A percentile compares a stretch with the other conserved stretches of the same genome.
These are phyloP conservation scores for Lunularia cruciata DNA, from an alignment of 225 moss, liverwort and hornwort species.

Conservation along the genomic window DNA sequence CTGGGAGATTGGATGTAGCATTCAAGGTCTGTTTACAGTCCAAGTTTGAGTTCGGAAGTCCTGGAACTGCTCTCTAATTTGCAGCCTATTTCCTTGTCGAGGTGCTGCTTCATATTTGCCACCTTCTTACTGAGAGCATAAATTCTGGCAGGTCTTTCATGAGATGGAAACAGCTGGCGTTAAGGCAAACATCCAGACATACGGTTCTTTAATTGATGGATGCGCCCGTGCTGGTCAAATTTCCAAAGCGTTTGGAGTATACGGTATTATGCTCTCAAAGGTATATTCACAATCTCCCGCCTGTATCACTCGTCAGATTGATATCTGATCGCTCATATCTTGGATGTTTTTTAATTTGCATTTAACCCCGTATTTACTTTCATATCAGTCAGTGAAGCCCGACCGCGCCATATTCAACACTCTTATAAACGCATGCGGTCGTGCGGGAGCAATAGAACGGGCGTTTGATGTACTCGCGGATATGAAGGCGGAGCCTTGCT, in stretches of 20 bases:
- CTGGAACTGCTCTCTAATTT: neutral
- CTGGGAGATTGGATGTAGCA: constrained; percentile 87
- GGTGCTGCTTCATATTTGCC: neutral
- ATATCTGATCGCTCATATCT: neutral
- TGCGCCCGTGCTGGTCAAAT: constrained; percentile 91
- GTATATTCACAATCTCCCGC: constrained; percentile 34
- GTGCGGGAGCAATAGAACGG: constrained; percentile 89
- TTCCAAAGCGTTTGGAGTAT: constrained; percentile 97
- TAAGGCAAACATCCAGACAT: constrained; percentile 67
- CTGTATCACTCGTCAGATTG: neutral
- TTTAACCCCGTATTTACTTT: neutral
- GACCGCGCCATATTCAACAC: constrained; percentile 93
- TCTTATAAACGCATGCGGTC: constrained; percentile 88
- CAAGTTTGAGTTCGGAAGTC: neutral
- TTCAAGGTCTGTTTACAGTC: constrained; percentile 61
- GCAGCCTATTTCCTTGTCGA: neutral
- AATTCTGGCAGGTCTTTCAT: constrained; percentile 65
- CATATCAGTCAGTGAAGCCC: constrained; percentile 74
- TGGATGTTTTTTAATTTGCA: neutral
- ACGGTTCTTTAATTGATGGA: constrained; percentile 96
- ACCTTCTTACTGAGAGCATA: neutral
- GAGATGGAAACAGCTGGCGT: constrained; percentile 85
- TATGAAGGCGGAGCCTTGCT: constrained; percentile 81
- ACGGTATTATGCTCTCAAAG: constrained; percentile 98
- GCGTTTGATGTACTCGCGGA: constrained; percentile 92